A percentile compares a stretch with the other conserved stretches of the same genome.
Conservation (phyloP, 768 basidiomycete genomes). For the Agrocybe chaxingu region DNA sequence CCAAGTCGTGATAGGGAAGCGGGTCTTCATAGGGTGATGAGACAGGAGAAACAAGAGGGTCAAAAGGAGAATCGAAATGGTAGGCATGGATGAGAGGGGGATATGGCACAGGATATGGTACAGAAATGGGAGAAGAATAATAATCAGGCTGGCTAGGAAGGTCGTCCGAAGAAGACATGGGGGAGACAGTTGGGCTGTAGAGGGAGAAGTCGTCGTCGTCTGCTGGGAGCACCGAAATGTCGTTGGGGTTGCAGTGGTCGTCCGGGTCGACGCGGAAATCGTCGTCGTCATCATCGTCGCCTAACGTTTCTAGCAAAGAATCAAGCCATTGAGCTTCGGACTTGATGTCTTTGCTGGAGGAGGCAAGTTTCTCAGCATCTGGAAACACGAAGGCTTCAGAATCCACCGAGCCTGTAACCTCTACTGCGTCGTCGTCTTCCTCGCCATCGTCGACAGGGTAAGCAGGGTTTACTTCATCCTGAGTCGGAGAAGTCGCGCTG, state of each 20-base stretch:
- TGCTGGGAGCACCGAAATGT: conserved; percentile 40
- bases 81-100: conserved; percentile 56
- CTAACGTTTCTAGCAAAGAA: conserved; percentile 71
- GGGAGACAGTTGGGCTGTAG: conserved; percentile 63
- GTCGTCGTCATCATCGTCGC: conserved; percentile 70
- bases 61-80: conserved; percentile 44
- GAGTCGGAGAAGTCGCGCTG: conserved; percentile 27
- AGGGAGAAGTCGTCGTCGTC: conserved; percentile 66
- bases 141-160: conserved; percentile 48
- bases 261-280: conserved; percentile 43
- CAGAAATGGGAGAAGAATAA: conserved; percentile 44
- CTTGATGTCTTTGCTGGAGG: conserved; percentile 24
- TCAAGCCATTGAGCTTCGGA: conserved; percentile 83
- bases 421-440: conserved; percentile 45
- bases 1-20: conserved; percentile 58
- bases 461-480: conserved; percentile 23
- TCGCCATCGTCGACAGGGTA: conserved; percentile 39
- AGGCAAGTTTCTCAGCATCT: conserved; percentile 51
- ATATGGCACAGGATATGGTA: conserved; percentile 65
- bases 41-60: conserved; percentile 42
- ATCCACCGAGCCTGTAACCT: conserved; percentile 47
- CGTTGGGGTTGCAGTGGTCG: conserved; percentile 16
- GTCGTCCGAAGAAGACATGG: conserved; percentile 78
- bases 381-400: conserved; percentile 79
- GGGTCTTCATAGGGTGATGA: conserved; percentile 47